A percentile compares a stretch with the other conserved stretches of the same genome.
Conservation (phyloP, 139 green algal species). For the Asterochloris erici region DNA sequence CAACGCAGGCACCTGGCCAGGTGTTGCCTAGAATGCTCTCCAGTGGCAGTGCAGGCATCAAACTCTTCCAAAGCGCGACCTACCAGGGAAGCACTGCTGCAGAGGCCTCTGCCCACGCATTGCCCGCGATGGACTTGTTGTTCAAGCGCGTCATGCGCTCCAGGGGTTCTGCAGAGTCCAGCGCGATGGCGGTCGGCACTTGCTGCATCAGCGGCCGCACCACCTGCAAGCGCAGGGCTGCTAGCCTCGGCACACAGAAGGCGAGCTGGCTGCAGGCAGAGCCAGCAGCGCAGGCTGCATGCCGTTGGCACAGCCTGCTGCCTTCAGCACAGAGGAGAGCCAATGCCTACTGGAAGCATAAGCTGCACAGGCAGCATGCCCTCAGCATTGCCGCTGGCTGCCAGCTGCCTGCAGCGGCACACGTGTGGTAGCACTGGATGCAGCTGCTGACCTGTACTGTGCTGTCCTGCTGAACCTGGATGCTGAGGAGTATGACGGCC, state of each 20-base stretch:
- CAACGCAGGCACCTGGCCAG: conserved; percentile 3
- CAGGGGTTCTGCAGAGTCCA: conserved; percentile 4
- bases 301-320: no score
- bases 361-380: background rate
- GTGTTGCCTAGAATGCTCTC: background rate
- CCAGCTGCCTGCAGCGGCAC: background rate
- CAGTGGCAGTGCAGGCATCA: background rate
- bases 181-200: conserved; percentile 12
- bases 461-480: background rate
- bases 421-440: background rate
- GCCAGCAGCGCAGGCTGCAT: no score
- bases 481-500: conserved; percentile 7
- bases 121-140: background rate
- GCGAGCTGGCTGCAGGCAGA: no score
- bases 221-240: no score
- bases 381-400: background rate
- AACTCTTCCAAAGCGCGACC: no score
- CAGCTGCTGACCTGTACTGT: background rate
- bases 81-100: background rate
- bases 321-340: no score
- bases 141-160: conserved; percentile 4
- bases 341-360: no score
- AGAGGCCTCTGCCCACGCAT: background rate
- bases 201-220: conserved; percentile 3
- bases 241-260: no score